These are phyloP conservation scores for Edaphochlamys debaryana DNA, from an alignment of 139 green algal species.

Conservation along the genomic window DNA sequence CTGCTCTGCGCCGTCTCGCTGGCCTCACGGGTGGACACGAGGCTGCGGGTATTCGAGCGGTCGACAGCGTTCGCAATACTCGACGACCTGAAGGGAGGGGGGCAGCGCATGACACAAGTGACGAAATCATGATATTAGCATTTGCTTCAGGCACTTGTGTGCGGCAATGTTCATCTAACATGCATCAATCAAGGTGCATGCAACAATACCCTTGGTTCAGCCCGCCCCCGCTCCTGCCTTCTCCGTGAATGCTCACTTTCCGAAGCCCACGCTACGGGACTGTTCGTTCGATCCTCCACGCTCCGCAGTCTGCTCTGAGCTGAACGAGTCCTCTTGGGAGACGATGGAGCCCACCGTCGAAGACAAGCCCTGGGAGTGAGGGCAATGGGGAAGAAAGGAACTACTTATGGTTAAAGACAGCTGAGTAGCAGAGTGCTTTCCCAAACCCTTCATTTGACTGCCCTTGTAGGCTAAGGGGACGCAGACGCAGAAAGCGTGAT, in stretches of 20 bases:
- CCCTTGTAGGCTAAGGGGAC: too few species aligned
- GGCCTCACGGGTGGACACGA: conserved; percentile 3
- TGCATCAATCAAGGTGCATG: not conserved
- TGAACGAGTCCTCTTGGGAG: not conserved
- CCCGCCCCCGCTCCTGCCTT: too few species aligned
- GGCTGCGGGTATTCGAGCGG: not conserved
- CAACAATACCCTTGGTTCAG: too few species aligned
- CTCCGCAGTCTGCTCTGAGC: not conserved
- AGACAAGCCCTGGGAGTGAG: conserved; percentile 2
- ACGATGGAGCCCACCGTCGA: not conserved
- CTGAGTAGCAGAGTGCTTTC: too few species aligned
- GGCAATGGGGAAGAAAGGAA: too few species aligned
- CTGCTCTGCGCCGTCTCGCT: not conserved
- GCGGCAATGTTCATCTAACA: not conserved
- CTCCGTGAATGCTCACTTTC: not conserved
- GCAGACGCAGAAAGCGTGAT: too few species aligned
- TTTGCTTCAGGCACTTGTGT: too few species aligned
- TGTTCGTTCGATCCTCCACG: not conserved
- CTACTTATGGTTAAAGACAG: too few species aligned
- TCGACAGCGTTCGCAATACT: not conserved
- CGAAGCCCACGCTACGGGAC: not conserved
- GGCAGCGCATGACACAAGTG: not conserved
- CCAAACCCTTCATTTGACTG: too few species aligned
- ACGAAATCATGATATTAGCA: too few species aligned
- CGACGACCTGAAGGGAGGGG: not conserved